These are phyloP conservation scores for Sarocladium kiliense DNA, from an alignment of 2,329 filamentous ascomycete genomes.

Conservation along the genomic window DNA sequence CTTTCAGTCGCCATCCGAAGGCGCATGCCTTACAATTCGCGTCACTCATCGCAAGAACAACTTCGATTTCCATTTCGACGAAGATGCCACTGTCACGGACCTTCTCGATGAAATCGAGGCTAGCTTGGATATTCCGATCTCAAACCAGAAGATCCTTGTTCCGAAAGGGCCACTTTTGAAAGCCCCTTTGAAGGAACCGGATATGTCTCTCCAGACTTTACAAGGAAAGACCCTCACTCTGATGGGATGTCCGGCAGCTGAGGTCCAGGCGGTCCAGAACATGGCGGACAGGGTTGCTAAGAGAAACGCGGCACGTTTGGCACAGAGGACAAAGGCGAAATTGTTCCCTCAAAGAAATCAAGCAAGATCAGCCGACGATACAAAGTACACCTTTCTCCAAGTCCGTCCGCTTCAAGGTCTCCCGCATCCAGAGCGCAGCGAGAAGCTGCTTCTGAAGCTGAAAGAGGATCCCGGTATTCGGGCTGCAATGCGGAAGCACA, in stretches of 20 bases:
- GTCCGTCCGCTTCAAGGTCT: slow-evolving; percentile 73
- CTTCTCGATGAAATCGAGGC: slow-evolving; percentile 54
- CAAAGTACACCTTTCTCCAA: slow-evolving; percentile 74
- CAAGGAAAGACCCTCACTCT: slow-evolving; percentile 57
- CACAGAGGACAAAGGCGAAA: slow-evolving; percentile 22
- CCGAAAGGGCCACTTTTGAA: slow-evolving; percentile 62
- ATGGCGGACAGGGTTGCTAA: slow-evolving; percentile 44
- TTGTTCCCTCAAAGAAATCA: slow-evolving; percentile 12
- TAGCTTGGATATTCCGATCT: slow-evolving; percentile 51
- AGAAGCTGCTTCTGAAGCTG: slow-evolving; percentile 68
- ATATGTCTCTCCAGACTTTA: slow-evolving; percentile 43
- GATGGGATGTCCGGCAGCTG: slow-evolving; percentile 57
- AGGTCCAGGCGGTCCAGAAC: slow-evolving; percentile 49
- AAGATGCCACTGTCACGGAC: slow-evolving; percentile 47
- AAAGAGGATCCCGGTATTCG: slow-evolving; percentile 81
- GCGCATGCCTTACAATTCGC: slow-evolving; percentile 33
- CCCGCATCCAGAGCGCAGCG: slow-evolving; percentile 66
- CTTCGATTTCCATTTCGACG: slow-evolving; percentile 38
- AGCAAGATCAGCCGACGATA: slow-evolving; percentile 39
- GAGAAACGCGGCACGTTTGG: slow-evolving; percentile 37
- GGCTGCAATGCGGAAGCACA: slow-evolving; percentile 75
- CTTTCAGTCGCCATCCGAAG: background rate
- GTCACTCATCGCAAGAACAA: slow-evolving; percentile 41
- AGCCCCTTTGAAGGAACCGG: slow-evolving; percentile 56
- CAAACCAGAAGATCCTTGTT: slow-evolving; percentile 65